These are phyloP conservation scores for Fusarium newnesense DNA, from an alignment of 2,329 filamentous ascomycete species.

Conservation along the genomic window DNA sequence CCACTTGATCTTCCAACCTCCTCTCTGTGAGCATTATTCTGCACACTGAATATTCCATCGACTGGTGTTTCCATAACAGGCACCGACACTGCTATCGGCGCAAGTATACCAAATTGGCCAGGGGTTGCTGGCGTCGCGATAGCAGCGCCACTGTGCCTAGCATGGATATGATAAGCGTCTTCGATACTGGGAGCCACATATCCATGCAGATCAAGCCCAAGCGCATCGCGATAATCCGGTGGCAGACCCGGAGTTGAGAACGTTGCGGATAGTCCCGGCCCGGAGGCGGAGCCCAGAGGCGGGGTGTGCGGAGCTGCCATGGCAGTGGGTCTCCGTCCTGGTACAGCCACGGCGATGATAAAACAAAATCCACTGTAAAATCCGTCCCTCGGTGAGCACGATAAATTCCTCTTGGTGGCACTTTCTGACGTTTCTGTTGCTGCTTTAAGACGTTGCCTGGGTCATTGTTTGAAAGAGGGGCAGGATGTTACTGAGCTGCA, in stretches of 20 bases:
- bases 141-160: constrained; percentile 1
- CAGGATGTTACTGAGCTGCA: constrained; percentile 18
- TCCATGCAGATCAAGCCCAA: constrained; percentile 28
- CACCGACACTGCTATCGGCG: constrained; percentile 44
- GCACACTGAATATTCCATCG: constrained; percentile 7
- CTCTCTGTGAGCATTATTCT: not conserved
- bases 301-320: constrained; percentile 34
- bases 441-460: constrained; percentile 33
- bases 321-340: not conserved
- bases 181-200: constrained; percentile 30
- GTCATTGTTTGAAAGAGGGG: constrained; percentile 11
- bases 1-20: constrained; percentile 53
- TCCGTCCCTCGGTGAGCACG: not conserved
- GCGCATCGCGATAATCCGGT: constrained; percentile 18
- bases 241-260: constrained; percentile 27
- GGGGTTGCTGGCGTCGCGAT: not conserved
- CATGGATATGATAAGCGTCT: constrained; percentile 30
- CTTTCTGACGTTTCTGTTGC: constrained; percentile 28
- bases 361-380: not conserved
- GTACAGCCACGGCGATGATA: not conserved
- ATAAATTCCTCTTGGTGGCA: not conserved
- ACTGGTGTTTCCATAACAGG: constrained; percentile 19
- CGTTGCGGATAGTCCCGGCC: constrained; percentile 4
- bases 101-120: constrained; percentile 60
- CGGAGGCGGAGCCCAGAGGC: constrained; percentile 15